Base-by-base conservation (phyloP, 106 monocot genomes). In the Alisma plantagoaquatica region DNA sequence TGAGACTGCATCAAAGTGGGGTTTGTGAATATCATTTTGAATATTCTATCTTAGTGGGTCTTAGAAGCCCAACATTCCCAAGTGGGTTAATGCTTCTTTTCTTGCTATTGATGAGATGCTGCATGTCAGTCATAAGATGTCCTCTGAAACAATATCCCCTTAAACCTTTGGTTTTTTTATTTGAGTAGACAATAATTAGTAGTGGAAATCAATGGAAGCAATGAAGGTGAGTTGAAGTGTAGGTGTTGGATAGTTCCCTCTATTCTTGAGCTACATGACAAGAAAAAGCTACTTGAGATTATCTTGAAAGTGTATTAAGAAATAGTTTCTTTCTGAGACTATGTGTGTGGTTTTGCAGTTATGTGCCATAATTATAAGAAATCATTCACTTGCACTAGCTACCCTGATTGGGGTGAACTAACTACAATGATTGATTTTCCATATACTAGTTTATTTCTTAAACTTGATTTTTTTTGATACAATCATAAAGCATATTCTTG, bases 281-380 rank as follows among this genome's bases (percentile, higher is more conserved):
- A 91, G 74, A 86, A 77, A 50, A 76, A 59, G 56, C 77, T 99
- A 4, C 64, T 99, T 38, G 79, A 86, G 46, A 79, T n/a, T 99
- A 45, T 75, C 76, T 58, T 99, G 98, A 67, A 82, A 66, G 56
- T 99, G 90, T 46, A 86, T 90, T 35, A 68, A 68, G 47, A 77
- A 62, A 28, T 71, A 91, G 33, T 64, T 99, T 32, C 86, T 82
- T 64, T 99, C 98, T 56, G 85, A 86, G 46, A 76, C 78, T 10
- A 85, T 99, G 86, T 90, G 90, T 64, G 98, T 79, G 52, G 86
- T 83, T 46, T 74, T 99, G 63, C 85, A 91, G 70, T 33, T 99
- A 24, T 99, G 82, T 77, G 90, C 98, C 25, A 90, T 90, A 7
- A 67, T 99, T 19, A 99, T 86, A 10, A 99, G 82, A 80, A 69